Evolutionary conservation across 2,329 filamentous ascomycete genomes (phyloP).

Genomic region (Penicillium corylophilum): DNA sequence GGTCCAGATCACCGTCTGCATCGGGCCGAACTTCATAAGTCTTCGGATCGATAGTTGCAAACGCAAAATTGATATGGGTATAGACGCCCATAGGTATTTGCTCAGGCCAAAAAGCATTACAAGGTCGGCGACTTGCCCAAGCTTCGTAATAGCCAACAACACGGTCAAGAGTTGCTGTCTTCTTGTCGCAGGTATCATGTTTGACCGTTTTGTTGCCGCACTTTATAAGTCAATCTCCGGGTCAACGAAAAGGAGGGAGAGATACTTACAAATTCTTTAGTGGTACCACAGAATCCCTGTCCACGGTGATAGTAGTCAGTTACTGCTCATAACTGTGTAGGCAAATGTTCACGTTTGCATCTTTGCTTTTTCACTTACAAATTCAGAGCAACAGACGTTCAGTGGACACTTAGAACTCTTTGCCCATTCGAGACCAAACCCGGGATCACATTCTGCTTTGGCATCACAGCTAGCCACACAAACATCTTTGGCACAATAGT

Average conservation of each 20-base stretch:
- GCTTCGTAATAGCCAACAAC: slow-evolving; percentile 40
- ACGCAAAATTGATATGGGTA: slow-evolving; percentile 41
- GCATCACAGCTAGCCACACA: slow-evolving; percentile 21
- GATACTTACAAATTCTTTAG: slow-evolving; percentile 4
- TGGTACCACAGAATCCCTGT: slow-evolving; percentile 7
- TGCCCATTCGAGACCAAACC: slow-evolving; percentile 19
- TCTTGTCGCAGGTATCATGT: background rate
- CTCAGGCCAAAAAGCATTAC: slow-evolving; percentile 16
- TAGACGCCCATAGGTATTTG: slow-evolving; percentile 24
- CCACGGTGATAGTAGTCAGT: no score
- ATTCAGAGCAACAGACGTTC: slow-evolving; percentile 33
- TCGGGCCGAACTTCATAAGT: slow-evolving; percentile 32
- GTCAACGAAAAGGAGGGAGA: no score
- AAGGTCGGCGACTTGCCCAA: slow-evolving; percentile 28
- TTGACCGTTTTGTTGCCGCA: slow-evolving; percentile 9
- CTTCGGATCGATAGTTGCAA: slow-evolving; percentile 43
- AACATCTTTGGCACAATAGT: background rate
- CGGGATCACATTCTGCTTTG: slow-evolving; percentile 29
- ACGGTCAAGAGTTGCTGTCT: no score
- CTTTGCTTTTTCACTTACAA: background rate
- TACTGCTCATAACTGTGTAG: no score
- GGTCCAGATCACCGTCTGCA: slow-evolving; percentile 9
- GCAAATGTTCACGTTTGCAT: no score
- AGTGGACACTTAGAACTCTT: slow-evolving; percentile 24
- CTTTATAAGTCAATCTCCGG: no score